Percentiles rank a stretch among this genome's conserved stretches.
phyloP scores from a whole-genome alignment of 1,284 basidiomycete species.

The Malassezia brasiliensis region DNA sequence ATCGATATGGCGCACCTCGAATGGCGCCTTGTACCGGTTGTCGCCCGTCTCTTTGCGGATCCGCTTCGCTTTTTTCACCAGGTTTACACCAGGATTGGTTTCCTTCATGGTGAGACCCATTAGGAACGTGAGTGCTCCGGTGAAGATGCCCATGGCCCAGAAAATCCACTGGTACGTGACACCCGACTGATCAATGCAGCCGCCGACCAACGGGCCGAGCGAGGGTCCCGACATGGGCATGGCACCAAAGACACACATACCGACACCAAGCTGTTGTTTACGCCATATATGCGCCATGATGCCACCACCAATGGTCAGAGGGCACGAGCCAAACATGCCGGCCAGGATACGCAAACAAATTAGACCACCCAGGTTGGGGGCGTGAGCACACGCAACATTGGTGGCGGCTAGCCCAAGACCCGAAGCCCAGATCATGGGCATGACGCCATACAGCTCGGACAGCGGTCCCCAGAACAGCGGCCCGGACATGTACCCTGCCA shows the following conservation, averaged over 20 bases:
- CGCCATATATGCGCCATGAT: slow-evolving; percentile 61
- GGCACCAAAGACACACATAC: slow-evolving; percentile 61
- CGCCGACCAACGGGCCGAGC: slow-evolving; percentile 43
- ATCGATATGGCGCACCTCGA: slow-evolving; percentile 29
- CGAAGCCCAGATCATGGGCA: slow-evolving; percentile 60
- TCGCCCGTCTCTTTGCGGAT: slow-evolving; percentile 60
- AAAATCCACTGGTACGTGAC: slow-evolving; percentile 62
- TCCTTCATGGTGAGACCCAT: slow-evolving; percentile 65
- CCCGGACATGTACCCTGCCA: slow-evolving; percentile 55
- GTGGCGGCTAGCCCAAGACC: slow-evolving; percentile 58
- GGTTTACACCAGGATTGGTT: slow-evolving; percentile 57
- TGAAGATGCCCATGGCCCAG: slow-evolving; percentile 64
- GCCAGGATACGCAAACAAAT: slow-evolving; percentile 62
- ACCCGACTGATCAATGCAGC: slow-evolving; percentile 52
- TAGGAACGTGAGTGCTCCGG: slow-evolving; percentile 52
- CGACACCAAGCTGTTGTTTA: slow-evolving; percentile 59
- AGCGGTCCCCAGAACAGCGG: slow-evolving; percentile 57
- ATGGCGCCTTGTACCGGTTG: slow-evolving; percentile 52
- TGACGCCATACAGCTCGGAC: slow-evolving; percentile 55
- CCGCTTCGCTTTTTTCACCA: slow-evolving; percentile 53
- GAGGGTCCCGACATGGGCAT: slow-evolving; percentile 69
- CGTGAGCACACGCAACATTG: slow-evolving; percentile 61
- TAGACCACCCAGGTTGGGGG: slow-evolving; percentile 57
- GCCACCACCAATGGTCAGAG: slow-evolving; percentile 53
- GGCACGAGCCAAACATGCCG: slow-evolving; percentile 56